Conservation (phyloP, 176 grass and related monocot genomes). For the sorghum (Sorghum bicolor) region Sorghum_bicolor_NCBIv3 NC_012872.2:3053501-3054000, state of each 20-base stretch:
- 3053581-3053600: background rate
- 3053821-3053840: background rate
- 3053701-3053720: constrained; percentile 89
- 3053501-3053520: background rate
- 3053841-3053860: background rate
- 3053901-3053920: background rate
- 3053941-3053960: constrained; percentile 21
- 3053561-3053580: background rate
- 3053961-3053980: constrained; percentile 70
- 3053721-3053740: constrained; percentile 77
- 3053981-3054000: constrained; percentile 94
- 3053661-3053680: background rate
- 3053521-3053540: background rate
- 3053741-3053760: constrained; percentile 86
- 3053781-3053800: constrained; percentile 96
- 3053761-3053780: constrained; percentile 97
- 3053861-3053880: background rate
- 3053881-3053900: constrained; percentile 14
- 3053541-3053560: background rate
- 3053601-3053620: background rate
- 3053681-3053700: constrained; percentile 53
- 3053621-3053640: constrained; percentile 9
- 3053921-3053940: background rate
- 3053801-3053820: constrained; percentile 73
- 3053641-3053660: background rate